These are phyloP conservation scores for Hypoxylon cercidicola DNA, from an alignment of 495 filamentous ascomycete genomes.

Conservation along the genomic window DNA sequence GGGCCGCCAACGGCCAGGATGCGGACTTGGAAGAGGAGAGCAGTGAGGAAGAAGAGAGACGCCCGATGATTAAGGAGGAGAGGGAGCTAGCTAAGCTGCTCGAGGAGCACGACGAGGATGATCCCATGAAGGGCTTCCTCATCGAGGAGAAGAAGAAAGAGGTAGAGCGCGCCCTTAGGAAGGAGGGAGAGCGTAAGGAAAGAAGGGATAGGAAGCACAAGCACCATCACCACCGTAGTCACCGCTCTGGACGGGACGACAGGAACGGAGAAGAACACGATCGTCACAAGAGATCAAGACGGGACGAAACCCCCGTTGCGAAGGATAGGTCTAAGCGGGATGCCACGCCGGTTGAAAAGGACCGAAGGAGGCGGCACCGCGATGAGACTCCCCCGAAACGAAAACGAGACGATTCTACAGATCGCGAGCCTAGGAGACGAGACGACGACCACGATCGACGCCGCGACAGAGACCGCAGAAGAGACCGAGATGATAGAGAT, in stretches of 20 bases:
- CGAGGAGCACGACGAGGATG: conserved; percentile 87
- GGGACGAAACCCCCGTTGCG: conserved; percentile 35
- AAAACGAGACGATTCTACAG: conserved; percentile 43
- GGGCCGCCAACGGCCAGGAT: conserved; percentile 42
- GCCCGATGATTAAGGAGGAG: conserved; percentile 69
- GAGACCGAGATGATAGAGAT: conserved; percentile 44
- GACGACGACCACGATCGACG: conserved; percentile 41
- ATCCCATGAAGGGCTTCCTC: conserved; percentile 94
- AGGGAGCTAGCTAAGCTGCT: conserved; percentile 79
- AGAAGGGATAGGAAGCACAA: conserved; percentile 54
- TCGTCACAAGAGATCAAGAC: conserved; percentile 38
- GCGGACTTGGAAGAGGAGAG: conserved; percentile 55
- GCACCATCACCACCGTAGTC: conserved; percentile 66
- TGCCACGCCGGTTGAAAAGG: conserved; percentile 22
- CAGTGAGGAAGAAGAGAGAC: conserved; percentile 50
- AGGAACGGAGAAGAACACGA: conserved; percentile 34
- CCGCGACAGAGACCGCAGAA: conserved; percentile 38
- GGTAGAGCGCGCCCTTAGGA: conserved; percentile 73
- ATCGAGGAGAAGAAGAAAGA: conserved; percentile 91
- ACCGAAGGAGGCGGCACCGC: conserved; percentile 34
- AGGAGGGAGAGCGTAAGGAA: conserved; percentile 54
- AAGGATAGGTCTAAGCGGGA: conserved; percentile 37
- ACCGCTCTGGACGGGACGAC: conserved; percentile 48
- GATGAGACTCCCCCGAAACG: conserved; percentile 44
- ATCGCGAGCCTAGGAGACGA: conserved; percentile 43